These are phyloP conservation scores for Nakazawaea ernobii DNA, from an alignment of 805 yeast genomes.

Conservation along the genomic window DNA sequence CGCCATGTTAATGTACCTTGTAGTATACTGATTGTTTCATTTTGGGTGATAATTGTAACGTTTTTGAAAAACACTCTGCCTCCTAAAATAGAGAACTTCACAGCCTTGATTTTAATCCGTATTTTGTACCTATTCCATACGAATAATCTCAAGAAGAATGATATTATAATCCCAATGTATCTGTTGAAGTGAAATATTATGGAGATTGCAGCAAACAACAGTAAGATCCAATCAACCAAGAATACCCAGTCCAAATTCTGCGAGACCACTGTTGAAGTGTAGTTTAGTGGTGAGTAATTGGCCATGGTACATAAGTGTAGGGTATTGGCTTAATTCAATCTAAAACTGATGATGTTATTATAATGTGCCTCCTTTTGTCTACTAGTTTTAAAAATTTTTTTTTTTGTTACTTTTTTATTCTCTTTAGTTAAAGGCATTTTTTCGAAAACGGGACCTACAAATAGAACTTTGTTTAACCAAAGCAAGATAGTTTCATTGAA, in stretches of 20 bases:
- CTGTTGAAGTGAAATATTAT: conserved; percentile 76
- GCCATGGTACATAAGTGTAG: neutral
- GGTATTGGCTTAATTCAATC: too few relatives aligned
- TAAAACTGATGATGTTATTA: too few relatives aligned
- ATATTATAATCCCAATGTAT: conserved; percentile 53
- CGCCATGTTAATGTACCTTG: conserved; percentile 83
- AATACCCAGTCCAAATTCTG: conserved; percentile 54
- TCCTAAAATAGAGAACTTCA: conserved; percentile 73
- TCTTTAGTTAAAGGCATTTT: too few relatives aligned
- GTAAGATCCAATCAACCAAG: conserved; percentile 74
- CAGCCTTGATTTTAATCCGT: conserved; percentile 61
- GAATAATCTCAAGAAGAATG: conserved; percentile 40
- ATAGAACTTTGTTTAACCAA: too few relatives aligned
- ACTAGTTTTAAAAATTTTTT: too few relatives aligned
- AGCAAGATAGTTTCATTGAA: too few relatives aligned
- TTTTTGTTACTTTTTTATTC: too few relatives aligned
- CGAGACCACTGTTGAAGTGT: neutral
- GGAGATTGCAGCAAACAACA: conserved; percentile 54
- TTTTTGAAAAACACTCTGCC: conserved; percentile 80
- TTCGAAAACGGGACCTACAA: too few relatives aligned
- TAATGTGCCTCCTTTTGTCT: too few relatives aligned
- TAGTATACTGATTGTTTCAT: conserved; percentile 64
- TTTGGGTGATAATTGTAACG: conserved; percentile 64
- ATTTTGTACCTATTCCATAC: conserved; percentile 62
- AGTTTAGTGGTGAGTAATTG: neutral